These are phyloP conservation scores for Endoconidiophora laricicola DNA, from an alignment of 2,329 filamentous ascomycete species.

Conservation along the genomic window DNA sequence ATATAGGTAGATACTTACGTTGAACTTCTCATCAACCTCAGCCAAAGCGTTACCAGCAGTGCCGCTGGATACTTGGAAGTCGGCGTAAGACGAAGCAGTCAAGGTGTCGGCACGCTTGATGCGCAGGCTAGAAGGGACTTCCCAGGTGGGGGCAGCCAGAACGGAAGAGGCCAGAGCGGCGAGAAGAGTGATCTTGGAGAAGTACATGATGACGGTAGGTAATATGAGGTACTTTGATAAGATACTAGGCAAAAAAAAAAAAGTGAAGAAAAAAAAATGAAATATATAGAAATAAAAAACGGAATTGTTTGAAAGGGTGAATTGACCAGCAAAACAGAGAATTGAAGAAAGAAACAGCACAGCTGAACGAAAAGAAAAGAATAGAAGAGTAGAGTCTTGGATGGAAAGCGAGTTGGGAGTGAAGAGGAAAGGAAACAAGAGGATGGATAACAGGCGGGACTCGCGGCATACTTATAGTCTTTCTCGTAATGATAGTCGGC, in stretches of 20 bases:
- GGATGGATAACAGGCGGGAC: not conserved
- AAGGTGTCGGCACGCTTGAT: slow-evolving; percentile 18
- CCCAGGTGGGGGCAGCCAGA: slow-evolving; percentile 22
- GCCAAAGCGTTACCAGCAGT: slow-evolving; percentile 34
- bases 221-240: slow-evolving; percentile 1
- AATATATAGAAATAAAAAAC: not conserved
- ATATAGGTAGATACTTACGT: slow-evolving; percentile 21
- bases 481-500: too few relatives aligned
- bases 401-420: slow-evolving; percentile 7
- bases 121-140: slow-evolving; percentile 15
- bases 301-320: not conserved
- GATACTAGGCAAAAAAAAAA: not conserved
- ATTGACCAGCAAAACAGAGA: slow-evolving; percentile 13
- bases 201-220: slow-evolving; percentile 20
- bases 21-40: slow-evolving; percentile 37
- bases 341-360: slow-evolving; percentile 11
- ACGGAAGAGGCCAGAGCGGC: slow-evolving; percentile 22
- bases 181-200: slow-evolving; percentile 22
- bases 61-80: slow-evolving; percentile 35
- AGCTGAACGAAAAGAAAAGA: slow-evolving; percentile 9
- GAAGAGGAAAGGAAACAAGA: slow-evolving; percentile 8
- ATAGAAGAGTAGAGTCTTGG: slow-evolving; percentile 6
- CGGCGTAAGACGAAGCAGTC: slow-evolving; percentile 18
- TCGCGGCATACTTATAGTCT: not conserved
- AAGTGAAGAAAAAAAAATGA: not conserved